phyloP scores from a whole-genome alignment of 108 stramenopile genomes.

The Nitzschia inconspicua region DNA sequence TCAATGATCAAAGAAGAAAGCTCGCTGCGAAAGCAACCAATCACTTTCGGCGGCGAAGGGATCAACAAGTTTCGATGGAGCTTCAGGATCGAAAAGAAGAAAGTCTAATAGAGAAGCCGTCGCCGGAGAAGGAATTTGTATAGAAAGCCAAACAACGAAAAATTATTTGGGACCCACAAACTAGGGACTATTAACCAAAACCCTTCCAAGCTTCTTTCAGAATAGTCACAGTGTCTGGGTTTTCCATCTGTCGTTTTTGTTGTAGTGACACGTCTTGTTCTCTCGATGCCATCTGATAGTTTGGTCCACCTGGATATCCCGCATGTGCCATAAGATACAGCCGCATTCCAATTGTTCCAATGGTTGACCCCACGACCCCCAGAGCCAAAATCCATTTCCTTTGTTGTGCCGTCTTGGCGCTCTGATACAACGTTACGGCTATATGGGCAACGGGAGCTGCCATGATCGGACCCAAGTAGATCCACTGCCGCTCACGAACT shows the following conservation, averaged over 20 bases:
- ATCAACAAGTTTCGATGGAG: not conserved
- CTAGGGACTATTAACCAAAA: no score
- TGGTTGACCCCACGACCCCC: constrained; percentile 43
- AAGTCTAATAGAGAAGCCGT: not conserved
- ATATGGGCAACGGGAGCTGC: constrained; percentile 51
- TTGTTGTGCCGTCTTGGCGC: constrained; percentile 42
- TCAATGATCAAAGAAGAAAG: not conserved
- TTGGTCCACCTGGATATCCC: constrained; percentile 39
- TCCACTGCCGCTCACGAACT: constrained; percentile 49
- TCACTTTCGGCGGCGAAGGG: constrained; percentile 11
- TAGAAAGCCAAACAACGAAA: not conserved
- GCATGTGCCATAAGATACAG: constrained; percentile 45
- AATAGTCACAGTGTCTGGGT: constrained; percentile 19
- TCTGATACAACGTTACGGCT: constrained; percentile 42
- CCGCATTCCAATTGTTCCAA: constrained; percentile 35
- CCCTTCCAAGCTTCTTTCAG: constrained; percentile 27
- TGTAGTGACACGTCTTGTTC: constrained; percentile 23
- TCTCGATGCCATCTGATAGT: constrained; percentile 13
- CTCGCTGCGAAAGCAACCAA: no score
- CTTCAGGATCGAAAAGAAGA: not conserved
- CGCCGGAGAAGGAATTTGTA: not conserved
- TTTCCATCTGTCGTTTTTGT: constrained; percentile 32
- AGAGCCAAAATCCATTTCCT: constrained; percentile 34
- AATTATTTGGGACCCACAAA: no score
- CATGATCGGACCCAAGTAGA: constrained; percentile 45